phyloP scores from a whole-genome alignment of 164 flowering plant species.

The Nymphaea thermarum region DNA sequence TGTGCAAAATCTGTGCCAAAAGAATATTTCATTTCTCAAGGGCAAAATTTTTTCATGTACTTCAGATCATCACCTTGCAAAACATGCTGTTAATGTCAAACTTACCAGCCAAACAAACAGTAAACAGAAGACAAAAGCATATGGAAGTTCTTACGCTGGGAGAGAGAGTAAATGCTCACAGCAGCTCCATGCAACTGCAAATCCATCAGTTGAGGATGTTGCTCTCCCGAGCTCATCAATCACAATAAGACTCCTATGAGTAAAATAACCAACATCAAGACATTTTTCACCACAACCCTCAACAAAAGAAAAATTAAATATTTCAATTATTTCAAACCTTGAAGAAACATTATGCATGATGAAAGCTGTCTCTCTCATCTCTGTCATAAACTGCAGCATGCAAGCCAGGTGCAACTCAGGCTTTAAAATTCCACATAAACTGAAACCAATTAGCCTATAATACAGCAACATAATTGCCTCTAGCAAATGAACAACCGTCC shows the following conservation, averaged over 20 bases:
- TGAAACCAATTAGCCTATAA: too few relatives aligned
- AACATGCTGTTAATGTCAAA: too few relatives aligned
- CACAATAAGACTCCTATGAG: slow-evolving; percentile 79
- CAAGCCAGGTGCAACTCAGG: background rate
- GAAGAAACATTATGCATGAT: slow-evolving; percentile 81
- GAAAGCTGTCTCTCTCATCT: slow-evolving; percentile 98
- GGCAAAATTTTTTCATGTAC: too few relatives aligned
- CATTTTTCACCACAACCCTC: background rate
- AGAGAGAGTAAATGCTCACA: slow-evolving; percentile 86
- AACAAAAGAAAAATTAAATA: background rate
- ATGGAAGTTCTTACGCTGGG: slow-evolving; percentile 43
- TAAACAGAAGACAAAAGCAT: too few relatives aligned
- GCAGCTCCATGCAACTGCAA: slow-evolving; percentile 99
- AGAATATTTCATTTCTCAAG: too few relatives aligned
- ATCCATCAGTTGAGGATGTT: slow-evolving; percentile 93
- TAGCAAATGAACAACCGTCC: too few relatives aligned
- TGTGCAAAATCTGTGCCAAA: too few relatives aligned
- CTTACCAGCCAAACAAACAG: too few relatives aligned
- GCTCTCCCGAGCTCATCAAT: slow-evolving; percentile 99
- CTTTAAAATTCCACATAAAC: background rate
- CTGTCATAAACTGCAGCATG: slow-evolving; percentile 91
- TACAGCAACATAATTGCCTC: too few relatives aligned
- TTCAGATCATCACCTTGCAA: too few relatives aligned
- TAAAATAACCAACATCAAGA: slow-evolving; percentile 1
- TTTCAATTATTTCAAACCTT: slow-evolving; percentile 30